Percentiles rank a stretch among this genome's conserved stretches.
Evolutionary conservation across 352 stramenopile species (phyloP).

Genomic region (Phytophthora cajani): DNA sequence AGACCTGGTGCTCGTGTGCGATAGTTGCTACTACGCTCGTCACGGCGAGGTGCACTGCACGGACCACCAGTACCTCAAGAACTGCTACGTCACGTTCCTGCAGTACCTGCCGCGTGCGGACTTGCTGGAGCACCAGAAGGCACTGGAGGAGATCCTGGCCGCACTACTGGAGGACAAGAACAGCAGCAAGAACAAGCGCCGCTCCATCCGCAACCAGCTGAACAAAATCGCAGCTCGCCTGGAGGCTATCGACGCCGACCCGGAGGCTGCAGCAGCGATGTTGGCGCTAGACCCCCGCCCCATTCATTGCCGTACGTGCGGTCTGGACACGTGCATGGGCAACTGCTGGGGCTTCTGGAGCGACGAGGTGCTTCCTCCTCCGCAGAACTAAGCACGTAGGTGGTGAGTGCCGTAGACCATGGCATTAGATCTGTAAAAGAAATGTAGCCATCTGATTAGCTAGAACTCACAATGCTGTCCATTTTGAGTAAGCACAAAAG

Average conservation of each 20-base stretch:
- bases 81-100: conserved; percentile 76
- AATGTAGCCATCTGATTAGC: not conserved
- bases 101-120: conserved; percentile 63
- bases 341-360: conserved; percentile 86
- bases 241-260: conserved; percentile 49
- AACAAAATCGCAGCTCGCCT: conserved; percentile 63
- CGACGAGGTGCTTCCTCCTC: conserved; percentile 44
- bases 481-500: conserved; percentile 5
- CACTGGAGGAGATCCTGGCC: conserved; percentile 61
- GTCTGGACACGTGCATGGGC: conserved; percentile 54
- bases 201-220: conserved; percentile 74
- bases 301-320: conserved; percentile 77
- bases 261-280: conserved; percentile 42
- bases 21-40: conserved; percentile 61
- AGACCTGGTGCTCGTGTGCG: conserved; percentile 74
- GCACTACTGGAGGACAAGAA: conserved; percentile 55
- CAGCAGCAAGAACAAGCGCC: conserved; percentile 74
- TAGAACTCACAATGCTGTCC: conserved; percentile 8
- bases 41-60: conserved; percentile 78
- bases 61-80: conserved; percentile 76
- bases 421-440: not conserved
- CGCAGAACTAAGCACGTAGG: conserved; percentile 18
- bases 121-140: conserved; percentile 49
- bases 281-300: conserved; percentile 40
- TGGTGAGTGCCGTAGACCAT: not conserved